These are phyloP conservation scores for Andrographis paniculata DNA, from an alignment of 305 asterid genomes.

Conservation along the genomic window DNA sequence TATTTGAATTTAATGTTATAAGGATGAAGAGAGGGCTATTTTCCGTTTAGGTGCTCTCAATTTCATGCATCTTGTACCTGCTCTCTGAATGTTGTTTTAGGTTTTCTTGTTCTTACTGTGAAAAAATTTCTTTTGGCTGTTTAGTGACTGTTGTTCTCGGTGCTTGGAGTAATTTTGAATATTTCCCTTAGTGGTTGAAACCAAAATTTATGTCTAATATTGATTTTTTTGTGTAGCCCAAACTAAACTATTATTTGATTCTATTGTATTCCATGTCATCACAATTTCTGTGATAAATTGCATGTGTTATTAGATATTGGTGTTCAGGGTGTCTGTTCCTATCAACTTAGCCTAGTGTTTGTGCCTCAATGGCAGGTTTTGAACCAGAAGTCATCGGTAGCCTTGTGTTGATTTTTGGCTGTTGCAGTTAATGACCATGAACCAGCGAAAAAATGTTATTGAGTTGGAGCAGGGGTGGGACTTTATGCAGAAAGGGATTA, in stretches of 20 bases:
- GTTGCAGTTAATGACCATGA: slow-evolving; percentile 35
- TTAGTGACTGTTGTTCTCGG: too few species aligned
- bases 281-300: too few species aligned
- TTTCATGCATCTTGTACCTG: too few species aligned
- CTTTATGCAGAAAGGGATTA: slow-evolving; percentile 65
- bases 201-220: not conserved
- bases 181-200: not conserved
- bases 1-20: too few species aligned
- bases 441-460: slow-evolving; percentile 44
- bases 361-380: slow-evolving; percentile 21
- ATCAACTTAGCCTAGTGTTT: slow-evolving; percentile 5
- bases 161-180: not conserved
- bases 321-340: not conserved
- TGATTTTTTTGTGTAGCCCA: not conserved
- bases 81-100: too few species aligned
- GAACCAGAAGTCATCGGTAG: slow-evolving; percentile 13
- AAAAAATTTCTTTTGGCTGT: too few species aligned
- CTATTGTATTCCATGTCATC: too few species aligned
- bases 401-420: slow-evolving; percentile 11
- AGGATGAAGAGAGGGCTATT: too few species aligned
- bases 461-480: slow-evolving; percentile 80
- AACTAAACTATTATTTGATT: too few species aligned
- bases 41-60: too few species aligned
- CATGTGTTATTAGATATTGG: not conserved
- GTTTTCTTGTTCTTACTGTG: too few species aligned